Base-by-base conservation (phyloP, 495 filamentous ascomycete genomes). In the Melanomma pulvis-pyrius region DNA sequence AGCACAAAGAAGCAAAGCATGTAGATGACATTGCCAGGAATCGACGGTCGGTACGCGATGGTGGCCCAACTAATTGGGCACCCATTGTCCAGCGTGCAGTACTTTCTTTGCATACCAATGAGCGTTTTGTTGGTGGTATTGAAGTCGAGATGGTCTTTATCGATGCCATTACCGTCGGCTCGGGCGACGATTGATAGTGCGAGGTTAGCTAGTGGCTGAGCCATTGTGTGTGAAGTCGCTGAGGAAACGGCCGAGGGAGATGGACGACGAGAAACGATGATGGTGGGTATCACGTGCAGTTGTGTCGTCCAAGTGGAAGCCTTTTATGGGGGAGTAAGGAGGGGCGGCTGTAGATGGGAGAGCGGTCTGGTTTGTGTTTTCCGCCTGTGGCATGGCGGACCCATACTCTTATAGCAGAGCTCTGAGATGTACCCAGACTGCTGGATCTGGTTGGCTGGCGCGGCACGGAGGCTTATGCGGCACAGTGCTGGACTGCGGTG, bases 21-120 rank as follows among this genome's bases (percentile, higher is more conserved):
- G 22, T 80, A 79, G 28, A 77, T 52, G 11, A 69, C 24, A 56
- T 82, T 83, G 47, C 75, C 70, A 8, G 72, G 73, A 36, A 81
- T 57, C 12, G 63, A 75, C 0, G 81, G 81, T 7, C 73, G 64
- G 58, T 82, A 82, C 17, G 48, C 19, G 21, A 71, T 60, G 13
- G 53, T 67, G 4, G 63, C 68, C 68, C 68, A 71, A 25, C 13
- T 15, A 7, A 71, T 54, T 15, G 63, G 63, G 28, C 68, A 71
- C n/a, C 39, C 39, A 17, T 60, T 25, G 29, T 25, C 32, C 5
- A 64, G 6, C 12, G 34, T 44, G 50, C 67, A 69, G 25, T 59
- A 60, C 36, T 65, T 65, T 21, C 56, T 53, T 46, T 62, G 59
- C 52, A 61, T 65, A 11, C 19, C 63, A 44, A 67, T 67, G 30